Conservation (phyloP, 768 basidiomycete species). For the Rhizopogon vulgaris region DNA sequence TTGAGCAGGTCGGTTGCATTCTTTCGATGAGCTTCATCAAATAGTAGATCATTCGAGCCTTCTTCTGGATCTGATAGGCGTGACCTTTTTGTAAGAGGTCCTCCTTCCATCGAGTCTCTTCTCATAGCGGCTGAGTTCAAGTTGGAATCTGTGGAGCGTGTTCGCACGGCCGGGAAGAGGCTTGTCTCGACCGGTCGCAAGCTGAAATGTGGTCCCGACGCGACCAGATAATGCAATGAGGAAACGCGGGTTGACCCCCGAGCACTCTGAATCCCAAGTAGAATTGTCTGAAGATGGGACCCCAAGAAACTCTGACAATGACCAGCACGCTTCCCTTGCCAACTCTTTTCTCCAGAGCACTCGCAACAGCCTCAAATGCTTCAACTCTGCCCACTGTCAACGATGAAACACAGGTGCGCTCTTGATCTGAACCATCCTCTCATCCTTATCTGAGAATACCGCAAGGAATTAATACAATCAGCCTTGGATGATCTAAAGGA, state of each 20-base stretch:
- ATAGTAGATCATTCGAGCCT: constrained; percentile 7
- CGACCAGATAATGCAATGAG: neutral
- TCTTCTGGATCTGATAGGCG: neutral
- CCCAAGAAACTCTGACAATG: constrained; percentile 5
- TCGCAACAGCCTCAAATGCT: constrained; percentile 33
- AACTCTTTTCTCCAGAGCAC: constrained; percentile 33
- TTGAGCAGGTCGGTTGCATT: constrained; percentile 27
- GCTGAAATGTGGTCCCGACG: neutral
- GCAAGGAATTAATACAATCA: constrained; percentile 53
- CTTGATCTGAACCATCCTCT: neutral
- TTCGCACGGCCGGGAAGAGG: neutral
- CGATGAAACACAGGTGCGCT: constrained; percentile 39
- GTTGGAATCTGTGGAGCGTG: neutral
- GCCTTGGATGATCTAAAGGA: constrained; percentile 50
- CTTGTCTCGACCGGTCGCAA: neutral
- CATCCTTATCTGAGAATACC: constrained; percentile 6
- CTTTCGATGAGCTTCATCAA: constrained; percentile 22
- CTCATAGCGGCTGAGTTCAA: neutral
- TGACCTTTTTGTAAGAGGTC: neutral
- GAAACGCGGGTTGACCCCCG: constrained; percentile 9
- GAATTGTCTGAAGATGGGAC: neutral
- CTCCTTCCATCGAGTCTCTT: neutral
- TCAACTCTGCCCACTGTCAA: constrained; percentile 33
- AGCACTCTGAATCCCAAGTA: neutral
- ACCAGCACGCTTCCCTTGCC: constrained; percentile 26